Conservation (phyloP, 2,329 filamentous ascomycete genomes). For the Magnaporthales sp. region DNA sequence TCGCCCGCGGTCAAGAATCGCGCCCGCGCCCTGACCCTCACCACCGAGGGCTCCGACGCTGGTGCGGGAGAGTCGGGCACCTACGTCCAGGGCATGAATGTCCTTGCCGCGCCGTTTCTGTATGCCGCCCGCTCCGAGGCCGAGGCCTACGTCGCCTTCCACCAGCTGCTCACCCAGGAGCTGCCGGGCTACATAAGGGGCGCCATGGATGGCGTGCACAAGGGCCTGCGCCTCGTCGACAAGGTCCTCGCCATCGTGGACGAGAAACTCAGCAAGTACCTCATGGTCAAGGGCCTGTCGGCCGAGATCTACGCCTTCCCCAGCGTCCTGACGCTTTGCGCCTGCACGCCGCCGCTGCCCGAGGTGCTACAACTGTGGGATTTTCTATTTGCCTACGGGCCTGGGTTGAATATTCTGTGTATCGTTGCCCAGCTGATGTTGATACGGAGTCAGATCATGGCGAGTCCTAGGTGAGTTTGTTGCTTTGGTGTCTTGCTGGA, state of each 20-base stretch:
- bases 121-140: slow-evolving; percentile 92
- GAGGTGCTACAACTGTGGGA: slow-evolving; percentile 95
- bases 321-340: slow-evolving; percentile 86
- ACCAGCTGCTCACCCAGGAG: slow-evolving; percentile 77
- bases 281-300: slow-evolving; percentile 78
- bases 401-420: slow-evolving; percentile 90
- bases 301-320: slow-evolving; percentile 96
- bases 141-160: slow-evolving; percentile 87
- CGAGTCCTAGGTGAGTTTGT: slow-evolving; percentile 63
- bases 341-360: slow-evolving; percentile 88
- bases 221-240: slow-evolving; percentile 83
- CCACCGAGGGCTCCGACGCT: slow-evolving; percentile 55
- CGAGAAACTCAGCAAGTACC: slow-evolving; percentile 73
- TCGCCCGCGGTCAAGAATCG: slow-evolving; percentile 40
- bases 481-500: slow-evolving; percentile 1
- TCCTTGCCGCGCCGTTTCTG: slow-evolving; percentile 88
- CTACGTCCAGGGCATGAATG: slow-evolving; percentile 99
- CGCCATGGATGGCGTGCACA: slow-evolving; percentile 95
- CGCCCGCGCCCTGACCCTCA: slow-evolving; percentile 49
- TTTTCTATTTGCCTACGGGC: slow-evolving; percentile 91
- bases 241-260: slow-evolving; percentile 88
- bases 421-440: slow-evolving; percentile 92
- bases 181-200: slow-evolving; percentile 91
- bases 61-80: slow-evolving; percentile 62
- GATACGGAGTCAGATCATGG: slow-evolving; percentile 75